phyloP scores from a whole-genome alignment of 2,329 filamentous ascomycete species.

The Teratosphaeria destructans region DNA sequence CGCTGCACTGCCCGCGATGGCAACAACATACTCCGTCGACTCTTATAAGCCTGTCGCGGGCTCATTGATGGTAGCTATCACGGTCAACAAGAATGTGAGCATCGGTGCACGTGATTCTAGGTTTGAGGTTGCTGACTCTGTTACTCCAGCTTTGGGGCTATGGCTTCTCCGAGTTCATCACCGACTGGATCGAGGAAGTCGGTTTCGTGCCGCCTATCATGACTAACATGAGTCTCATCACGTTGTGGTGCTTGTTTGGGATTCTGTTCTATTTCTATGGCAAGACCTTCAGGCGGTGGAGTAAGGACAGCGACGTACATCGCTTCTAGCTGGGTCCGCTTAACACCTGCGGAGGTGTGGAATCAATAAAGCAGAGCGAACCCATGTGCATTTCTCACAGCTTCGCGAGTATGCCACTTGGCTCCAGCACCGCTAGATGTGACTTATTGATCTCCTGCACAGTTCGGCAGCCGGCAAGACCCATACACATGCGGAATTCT shows the following conservation, averaged over 20 bases:
- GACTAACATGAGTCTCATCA: slow-evolving; percentile 46
- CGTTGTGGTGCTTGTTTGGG: slow-evolving; percentile 45
- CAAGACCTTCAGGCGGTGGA: slow-evolving; percentile 49
- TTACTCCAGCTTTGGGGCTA: slow-evolving; percentile 41
- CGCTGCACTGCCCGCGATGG: slow-evolving; percentile 49
- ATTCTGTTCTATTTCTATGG: slow-evolving; percentile 49
- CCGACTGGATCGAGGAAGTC: slow-evolving; percentile 30
- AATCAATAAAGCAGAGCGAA: too few relatives aligned
- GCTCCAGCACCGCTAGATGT: background rate
- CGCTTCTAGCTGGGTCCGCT: slow-evolving; percentile 27
- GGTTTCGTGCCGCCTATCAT: slow-evolving; percentile 39
- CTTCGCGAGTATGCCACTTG: background rate
- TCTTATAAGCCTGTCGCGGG: slow-evolving; percentile 54
- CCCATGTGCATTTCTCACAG: background rate
- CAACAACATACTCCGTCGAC: slow-evolving; percentile 50
- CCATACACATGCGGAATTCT: background rate
- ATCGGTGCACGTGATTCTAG: background rate
- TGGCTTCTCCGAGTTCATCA: slow-evolving; percentile 37
- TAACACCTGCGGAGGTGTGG: background rate
- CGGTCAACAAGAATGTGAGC: slow-evolving; percentile 51
- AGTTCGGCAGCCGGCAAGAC: background rate
- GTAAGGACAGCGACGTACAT: slow-evolving; percentile 46
- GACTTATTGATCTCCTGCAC: background rate
- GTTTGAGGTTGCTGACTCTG: background rate
- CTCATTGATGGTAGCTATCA: slow-evolving; percentile 49